A percentile compares a stretch with the other conserved stretches of the same genome.
phyloP scores from a whole-genome alignment of 352 stramenopile genomes.

The Phytophthora macrochlamydospora region DNA sequence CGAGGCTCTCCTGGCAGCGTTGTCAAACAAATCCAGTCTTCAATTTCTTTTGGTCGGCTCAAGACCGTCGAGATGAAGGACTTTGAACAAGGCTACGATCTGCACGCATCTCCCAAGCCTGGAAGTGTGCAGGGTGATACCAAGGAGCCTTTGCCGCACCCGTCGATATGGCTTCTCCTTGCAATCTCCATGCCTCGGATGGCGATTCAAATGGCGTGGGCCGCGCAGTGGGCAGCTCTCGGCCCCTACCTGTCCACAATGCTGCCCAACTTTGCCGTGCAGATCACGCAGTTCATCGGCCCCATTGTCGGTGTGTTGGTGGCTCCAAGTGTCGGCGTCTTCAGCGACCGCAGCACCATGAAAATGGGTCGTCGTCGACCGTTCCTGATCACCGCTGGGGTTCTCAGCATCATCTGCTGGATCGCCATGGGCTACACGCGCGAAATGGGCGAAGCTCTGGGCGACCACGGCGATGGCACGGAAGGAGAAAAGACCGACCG shows the following conservation, averaged over 20 bases:
- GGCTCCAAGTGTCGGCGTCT: slow-evolving; percentile 49
- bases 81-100: slow-evolving; percentile 25
- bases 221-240: slow-evolving; percentile 59
- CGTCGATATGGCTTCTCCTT: slow-evolving; percentile 46
- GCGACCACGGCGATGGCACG: slow-evolving; percentile 37
- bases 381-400: slow-evolving; percentile 39
- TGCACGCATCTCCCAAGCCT: slow-evolving; percentile 27
- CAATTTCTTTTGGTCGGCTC: slow-evolving; percentile 6
- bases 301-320: slow-evolving; percentile 56
- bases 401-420: slow-evolving; percentile 52
- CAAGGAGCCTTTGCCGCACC: slow-evolving; percentile 11
- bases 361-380: slow-evolving; percentile 43
- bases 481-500: slow-evolving; percentile 32
- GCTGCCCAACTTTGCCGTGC: slow-evolving; percentile 45
- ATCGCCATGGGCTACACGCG: slow-evolving; percentile 61
- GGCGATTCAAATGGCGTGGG: slow-evolving; percentile 62
- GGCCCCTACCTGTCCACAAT: slow-evolving; percentile 57
- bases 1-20: no score
- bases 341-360: slow-evolving; percentile 49
- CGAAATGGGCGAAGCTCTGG: slow-evolving; percentile 49
- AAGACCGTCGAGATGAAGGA: slow-evolving; percentile 22
- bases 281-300: slow-evolving; percentile 58
- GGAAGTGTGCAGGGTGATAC: slow-evolving; percentile 5
- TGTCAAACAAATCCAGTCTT: slow-evolving; percentile 5
- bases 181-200: slow-evolving; percentile 54